Evolutionary conservation across 179 eudicot species (phyloP).

Genomic region (Carnegiea gigantea): DNA sequence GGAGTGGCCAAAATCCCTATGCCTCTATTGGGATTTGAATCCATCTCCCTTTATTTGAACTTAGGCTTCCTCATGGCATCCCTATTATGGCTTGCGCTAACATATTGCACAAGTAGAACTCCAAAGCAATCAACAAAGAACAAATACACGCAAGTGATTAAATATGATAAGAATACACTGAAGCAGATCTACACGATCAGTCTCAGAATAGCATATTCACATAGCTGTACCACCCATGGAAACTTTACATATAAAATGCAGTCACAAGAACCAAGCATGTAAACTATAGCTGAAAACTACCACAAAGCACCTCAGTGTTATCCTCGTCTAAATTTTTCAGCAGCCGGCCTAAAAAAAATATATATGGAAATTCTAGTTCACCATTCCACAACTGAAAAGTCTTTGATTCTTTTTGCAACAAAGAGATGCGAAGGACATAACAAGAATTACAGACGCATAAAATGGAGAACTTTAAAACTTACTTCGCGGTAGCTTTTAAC

Average conservation of each 20-base stretch:
- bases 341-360: too few species aligned
- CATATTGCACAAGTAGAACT: not conserved
- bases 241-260: not conserved
- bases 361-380: not conserved
- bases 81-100: not conserved
- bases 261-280: not conserved
- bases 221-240: not conserved
- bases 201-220: not conserved
- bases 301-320: not conserved
- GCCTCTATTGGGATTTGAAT: not conserved
- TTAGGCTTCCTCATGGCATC: not conserved
- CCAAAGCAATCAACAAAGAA: conserved; percentile 3
- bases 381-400: not conserved
- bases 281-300: not conserved
- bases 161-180: not conserved
- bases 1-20: not conserved
- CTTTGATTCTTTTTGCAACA: not conserved
- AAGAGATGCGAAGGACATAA: not conserved
- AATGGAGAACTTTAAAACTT: conserved; percentile 26
- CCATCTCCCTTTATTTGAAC: not conserved
- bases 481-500: conserved; percentile 66
- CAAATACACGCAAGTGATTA: not conserved
- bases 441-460: not conserved
- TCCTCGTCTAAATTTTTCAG: not conserved
- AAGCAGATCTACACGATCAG: not conserved